phyloP scores from a whole-genome alignment of 192 early-diverging fungal genomes.

The Coemansia sp. region DNA sequence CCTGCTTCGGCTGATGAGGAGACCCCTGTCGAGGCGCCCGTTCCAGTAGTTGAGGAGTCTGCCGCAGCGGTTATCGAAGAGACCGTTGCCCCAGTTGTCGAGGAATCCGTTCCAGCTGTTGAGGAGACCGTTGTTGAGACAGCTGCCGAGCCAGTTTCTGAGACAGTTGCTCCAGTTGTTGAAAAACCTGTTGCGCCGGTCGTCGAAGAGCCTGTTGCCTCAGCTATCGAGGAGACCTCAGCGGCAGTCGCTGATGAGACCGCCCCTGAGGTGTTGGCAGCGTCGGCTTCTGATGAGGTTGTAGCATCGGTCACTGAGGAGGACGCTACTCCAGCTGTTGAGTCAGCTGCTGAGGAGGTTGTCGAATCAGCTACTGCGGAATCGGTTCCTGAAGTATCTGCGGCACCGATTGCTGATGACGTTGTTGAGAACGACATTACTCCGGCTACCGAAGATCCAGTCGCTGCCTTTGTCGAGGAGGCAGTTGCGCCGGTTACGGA shows the following conservation, averaged over 20 bases:
- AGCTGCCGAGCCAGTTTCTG: background rate
- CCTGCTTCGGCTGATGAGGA: background rate
- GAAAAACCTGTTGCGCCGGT: background rate
- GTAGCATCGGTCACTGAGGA: background rate
- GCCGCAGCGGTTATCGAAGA: constrained; percentile 7
- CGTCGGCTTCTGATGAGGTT: background rate
- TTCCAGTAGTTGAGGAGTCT: constrained; percentile 6
- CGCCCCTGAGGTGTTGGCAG: background rate
- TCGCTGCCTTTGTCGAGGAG: background rate
- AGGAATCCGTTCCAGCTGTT: background rate
- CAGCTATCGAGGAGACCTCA: background rate
- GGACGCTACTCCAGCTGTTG: background rate
- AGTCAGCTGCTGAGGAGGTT: background rate
- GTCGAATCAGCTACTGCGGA: constrained; percentile 10
- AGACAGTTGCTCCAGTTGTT: background rate
- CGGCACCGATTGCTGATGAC: background rate
- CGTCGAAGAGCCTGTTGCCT: too few relatives aligned
- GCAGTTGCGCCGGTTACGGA: background rate
- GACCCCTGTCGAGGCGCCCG: background rate
- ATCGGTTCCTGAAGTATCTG: constrained; percentile 5
- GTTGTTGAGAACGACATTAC: background rate
- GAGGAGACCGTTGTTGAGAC: constrained; percentile 6
- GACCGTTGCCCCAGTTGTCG: background rate
- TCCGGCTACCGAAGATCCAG: background rate
- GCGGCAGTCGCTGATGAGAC: background rate